These are phyloP conservation scores for Aspergillus felis DNA, from an alignment of 2,329 filamentous ascomycete genomes.

Conservation along the genomic window DNA sequence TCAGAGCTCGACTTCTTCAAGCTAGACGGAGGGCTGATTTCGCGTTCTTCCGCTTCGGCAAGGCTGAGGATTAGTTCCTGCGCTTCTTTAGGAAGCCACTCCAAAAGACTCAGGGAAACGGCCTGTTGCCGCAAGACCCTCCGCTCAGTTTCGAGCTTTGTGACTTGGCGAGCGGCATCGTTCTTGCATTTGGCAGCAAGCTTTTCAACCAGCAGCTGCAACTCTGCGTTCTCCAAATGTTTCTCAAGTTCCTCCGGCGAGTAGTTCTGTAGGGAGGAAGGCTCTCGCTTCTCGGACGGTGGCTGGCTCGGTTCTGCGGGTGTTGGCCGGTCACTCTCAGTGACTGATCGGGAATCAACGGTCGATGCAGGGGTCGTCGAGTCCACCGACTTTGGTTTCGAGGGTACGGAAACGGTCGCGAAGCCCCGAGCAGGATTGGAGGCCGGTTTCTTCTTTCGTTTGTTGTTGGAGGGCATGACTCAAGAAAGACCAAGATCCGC, in stretches of 20 bases:
- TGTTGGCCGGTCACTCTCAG: constrained; percentile 29
- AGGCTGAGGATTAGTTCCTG: constrained; percentile 73
- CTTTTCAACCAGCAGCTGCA: constrained; percentile 84
- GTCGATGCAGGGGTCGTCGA: constrained; percentile 25
- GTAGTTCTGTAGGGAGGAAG: constrained; percentile 50
- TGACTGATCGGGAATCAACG: constrained; percentile 26
- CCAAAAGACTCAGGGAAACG: constrained; percentile 67
- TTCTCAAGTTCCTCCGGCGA: constrained; percentile 86
- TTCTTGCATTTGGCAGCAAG: constrained; percentile 72
- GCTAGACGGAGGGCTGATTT: constrained; percentile 29
- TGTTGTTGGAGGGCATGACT: constrained; percentile 65
- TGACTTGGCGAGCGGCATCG: constrained; percentile 72
- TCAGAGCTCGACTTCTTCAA: constrained; percentile 52
- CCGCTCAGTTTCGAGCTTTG: constrained; percentile 78
- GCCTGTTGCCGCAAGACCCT: constrained; percentile 77
- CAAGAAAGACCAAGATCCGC: not conserved
- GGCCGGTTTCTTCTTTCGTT: constrained; percentile 89
- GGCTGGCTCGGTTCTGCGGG: constrained; percentile 15
- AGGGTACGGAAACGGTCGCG: constrained; percentile 87
- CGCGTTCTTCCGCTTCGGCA: constrained; percentile 38
- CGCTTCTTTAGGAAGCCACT: constrained; percentile 75
- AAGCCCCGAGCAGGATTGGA: constrained; percentile 88
- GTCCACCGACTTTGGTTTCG: constrained; percentile 62
- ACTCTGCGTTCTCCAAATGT: constrained; percentile 83
- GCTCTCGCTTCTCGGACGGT: constrained; percentile 11